These are phyloP conservation scores for Acacia confusa DNA, from an alignment of 306 rosid species.

Conservation along the genomic window DNA sequence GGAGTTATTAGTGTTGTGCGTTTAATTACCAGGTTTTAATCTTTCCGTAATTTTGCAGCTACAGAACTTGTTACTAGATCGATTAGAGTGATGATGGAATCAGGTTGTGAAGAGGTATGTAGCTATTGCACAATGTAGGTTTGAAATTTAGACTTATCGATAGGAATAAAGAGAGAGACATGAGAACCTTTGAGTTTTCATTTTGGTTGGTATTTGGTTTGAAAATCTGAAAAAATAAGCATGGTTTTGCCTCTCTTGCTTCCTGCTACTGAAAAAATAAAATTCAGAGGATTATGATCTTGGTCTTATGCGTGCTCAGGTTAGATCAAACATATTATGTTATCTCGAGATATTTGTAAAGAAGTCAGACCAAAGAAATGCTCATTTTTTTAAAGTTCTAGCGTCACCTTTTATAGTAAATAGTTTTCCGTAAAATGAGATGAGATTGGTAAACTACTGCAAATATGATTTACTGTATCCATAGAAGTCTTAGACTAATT, in stretches of 20 bases:
- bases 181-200: slow-evolving; percentile 1
- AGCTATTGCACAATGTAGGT: not conserved
- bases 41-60: slow-evolving; percentile 52
- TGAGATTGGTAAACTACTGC: not conserved
- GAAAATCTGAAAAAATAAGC: not conserved
- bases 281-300: not conserved
- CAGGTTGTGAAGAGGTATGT: slow-evolving; percentile 96
- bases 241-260: not conserved
- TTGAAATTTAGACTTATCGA: not conserved
- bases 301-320: not conserved
- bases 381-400: not conserved
- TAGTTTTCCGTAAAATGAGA: not conserved
- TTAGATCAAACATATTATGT: not conserved
- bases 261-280: not conserved
- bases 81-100: slow-evolving; percentile 91
- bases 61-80: slow-evolving; percentile 88
- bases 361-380: not conserved
- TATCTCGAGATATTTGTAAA: not conserved
- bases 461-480: not conserved
- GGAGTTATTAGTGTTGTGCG: not conserved
- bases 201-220: slow-evolving; percentile 8
- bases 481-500: not conserved
- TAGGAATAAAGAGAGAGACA: slow-evolving; percentile 8
- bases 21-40: slow-evolving; percentile 15
- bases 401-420: not conserved